Conservation (phyloP, 345 rosid genomes). For the Hypericum androsaemum region DNA sequence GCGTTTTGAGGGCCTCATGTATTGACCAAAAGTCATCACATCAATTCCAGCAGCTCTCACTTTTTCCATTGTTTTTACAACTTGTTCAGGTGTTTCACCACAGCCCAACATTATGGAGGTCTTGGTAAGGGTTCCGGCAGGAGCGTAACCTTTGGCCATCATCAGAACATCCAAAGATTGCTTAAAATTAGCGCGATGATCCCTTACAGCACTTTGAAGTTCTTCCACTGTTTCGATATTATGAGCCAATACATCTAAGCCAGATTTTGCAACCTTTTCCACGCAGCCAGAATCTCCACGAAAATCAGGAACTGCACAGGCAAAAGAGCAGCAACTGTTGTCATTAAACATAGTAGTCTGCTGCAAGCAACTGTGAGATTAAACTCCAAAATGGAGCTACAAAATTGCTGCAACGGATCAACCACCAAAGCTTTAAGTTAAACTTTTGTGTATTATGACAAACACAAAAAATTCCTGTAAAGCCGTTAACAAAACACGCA, state of each 20-base stretch:
- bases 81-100: constrained; percentile 97
- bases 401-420: too few relatives aligned
- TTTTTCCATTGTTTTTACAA: constrained; percentile 81
- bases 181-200: constrained; percentile 90
- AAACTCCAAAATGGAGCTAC: too few relatives aligned
- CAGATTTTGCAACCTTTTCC: constrained; percentile 79
- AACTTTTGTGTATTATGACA: too few relatives aligned
- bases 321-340: constrained; percentile 4
- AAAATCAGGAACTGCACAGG: constrained; percentile 81
- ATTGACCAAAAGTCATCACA: constrained; percentile 98
- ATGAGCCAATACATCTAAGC: constrained; percentile 88
- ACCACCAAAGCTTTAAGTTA: too few relatives aligned
- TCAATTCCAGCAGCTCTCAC: constrained; percentile 96
- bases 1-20: constrained; percentile 97
- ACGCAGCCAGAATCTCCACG: constrained; percentile 71
- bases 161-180: constrained; percentile 85
- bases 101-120: constrained; percentile 96
- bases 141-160: constrained; percentile 71
- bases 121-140: constrained; percentile 81
- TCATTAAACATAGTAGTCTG: not conserved
- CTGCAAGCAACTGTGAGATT: not conserved
- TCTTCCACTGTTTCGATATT: constrained; percentile 97
- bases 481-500: too few relatives aligned
- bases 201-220: constrained; percentile 80
- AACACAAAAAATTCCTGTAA: too few relatives aligned